Evolutionary conservation across 257 asterid genomes (phyloP).

Genomic region (Ophiorrhiza pumila): DNA sequence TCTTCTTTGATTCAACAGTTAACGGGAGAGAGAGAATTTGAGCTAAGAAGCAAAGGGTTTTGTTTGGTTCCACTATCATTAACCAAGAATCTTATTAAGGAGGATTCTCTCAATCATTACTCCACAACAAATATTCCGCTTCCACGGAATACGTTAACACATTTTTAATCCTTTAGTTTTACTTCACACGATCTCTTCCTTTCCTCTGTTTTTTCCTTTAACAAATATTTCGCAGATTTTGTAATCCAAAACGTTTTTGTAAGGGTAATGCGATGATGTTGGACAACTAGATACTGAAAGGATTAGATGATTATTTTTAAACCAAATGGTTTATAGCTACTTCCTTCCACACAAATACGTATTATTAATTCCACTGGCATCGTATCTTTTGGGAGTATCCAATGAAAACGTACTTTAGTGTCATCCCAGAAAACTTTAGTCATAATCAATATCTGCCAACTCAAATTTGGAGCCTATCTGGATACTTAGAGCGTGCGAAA

Average conservation of each 20-base stretch:
- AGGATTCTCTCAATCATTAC: conserved; percentile 9
- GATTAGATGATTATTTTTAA: too few relatives aligned
- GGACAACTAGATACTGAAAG: not conserved
- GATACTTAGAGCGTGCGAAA: too few relatives aligned
- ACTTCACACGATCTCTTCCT: not conserved
- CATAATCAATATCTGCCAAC: not conserved
- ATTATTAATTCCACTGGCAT: too few relatives aligned
- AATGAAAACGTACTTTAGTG: too few relatives aligned
- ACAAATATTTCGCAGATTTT: not conserved
- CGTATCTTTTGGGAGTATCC: too few relatives aligned
- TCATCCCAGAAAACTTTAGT: not conserved
- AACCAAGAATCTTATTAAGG: conserved; percentile 23
- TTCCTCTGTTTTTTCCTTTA: not conserved
- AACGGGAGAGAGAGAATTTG: conserved; percentile 27
- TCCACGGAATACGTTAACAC: not conserved
- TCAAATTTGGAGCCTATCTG: not conserved
- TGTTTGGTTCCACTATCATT: conserved; percentile 42
- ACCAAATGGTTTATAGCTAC: too few relatives aligned
- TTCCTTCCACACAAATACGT: too few relatives aligned
- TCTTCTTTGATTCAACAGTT: conserved; percentile 6
- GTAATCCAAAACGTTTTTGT: not conserved
- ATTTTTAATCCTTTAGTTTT: not conserved
- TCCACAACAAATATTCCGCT: not conserved
- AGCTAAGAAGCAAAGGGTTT: conserved; percentile 40
- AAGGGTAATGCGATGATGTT: not conserved